Evolutionary conservation across 1,284 basidiomycete species (phyloP).

Genomic region (Ustilago shanxiensis): DNA sequence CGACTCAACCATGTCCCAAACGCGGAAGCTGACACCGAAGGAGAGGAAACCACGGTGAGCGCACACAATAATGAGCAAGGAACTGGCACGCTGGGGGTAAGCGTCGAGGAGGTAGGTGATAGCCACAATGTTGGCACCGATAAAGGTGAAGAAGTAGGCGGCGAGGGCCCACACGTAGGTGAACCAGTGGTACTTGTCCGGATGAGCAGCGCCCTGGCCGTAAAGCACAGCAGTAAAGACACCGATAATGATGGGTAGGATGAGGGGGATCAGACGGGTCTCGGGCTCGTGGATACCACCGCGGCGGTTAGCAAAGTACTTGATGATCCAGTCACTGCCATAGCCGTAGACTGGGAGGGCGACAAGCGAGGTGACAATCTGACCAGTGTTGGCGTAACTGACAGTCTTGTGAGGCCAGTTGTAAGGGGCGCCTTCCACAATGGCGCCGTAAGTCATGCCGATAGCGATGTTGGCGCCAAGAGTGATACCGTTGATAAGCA

Average conservation of each 20-base stretch:
- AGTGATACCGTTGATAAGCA: conserved; percentile 24
- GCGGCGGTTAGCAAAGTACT: conserved; percentile 22
- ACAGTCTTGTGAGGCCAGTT: conserved; percentile 13
- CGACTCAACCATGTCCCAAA: conserved; percentile 21
- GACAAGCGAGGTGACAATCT: conserved; percentile 22
- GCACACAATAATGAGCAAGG: conserved; percentile 25
- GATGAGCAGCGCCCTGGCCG: conserved; percentile 15
- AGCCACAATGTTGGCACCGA: conserved; percentile 21
- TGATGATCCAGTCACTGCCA: conserved; percentile 24
- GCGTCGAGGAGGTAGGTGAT: conserved; percentile 25
- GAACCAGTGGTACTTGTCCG: conserved; percentile 24
- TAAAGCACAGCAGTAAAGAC: conserved; percentile 19
- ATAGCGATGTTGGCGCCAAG: conserved; percentile 20
- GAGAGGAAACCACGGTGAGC: conserved; percentile 20
- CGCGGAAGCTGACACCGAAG: conserved; percentile 21
- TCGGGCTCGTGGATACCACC: conserved; percentile 28
- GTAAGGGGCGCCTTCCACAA: conserved; percentile 14
- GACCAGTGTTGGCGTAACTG: conserved; percentile 19
- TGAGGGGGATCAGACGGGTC: conserved; percentile 17
- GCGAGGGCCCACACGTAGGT: conserved; percentile 13
- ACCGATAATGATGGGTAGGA: conserved; percentile 18
- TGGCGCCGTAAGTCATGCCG: conserved; percentile 15
- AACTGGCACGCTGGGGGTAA: conserved; percentile 21
- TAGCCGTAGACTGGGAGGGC: conserved; percentile 20
- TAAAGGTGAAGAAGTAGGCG: conserved; percentile 11